phyloP scores from a whole-genome alignment of 2,329 filamentous ascomycete species.

The Aspergillus cejpii region DNA sequence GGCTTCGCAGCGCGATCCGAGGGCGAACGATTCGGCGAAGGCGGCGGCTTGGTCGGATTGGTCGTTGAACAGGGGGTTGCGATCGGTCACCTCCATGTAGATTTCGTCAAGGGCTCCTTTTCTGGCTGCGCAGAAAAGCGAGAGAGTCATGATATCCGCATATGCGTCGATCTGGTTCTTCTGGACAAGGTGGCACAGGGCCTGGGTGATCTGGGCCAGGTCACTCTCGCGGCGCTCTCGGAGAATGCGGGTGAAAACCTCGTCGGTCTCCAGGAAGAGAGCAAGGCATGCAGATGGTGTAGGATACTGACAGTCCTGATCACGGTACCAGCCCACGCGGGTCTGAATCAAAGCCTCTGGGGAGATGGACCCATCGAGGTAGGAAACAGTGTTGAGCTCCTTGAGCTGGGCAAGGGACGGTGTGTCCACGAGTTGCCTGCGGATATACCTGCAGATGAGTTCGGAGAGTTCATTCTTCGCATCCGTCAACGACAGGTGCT shows the following conservation, averaged over 20 bases:
- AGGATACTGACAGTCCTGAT: slow-evolving; percentile 35
- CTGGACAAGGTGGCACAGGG: slow-evolving; percentile 31
- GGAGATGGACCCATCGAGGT: slow-evolving; percentile 37
- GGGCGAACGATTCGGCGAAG: slow-evolving; percentile 57
- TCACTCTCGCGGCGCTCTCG: slow-evolving; percentile 26
- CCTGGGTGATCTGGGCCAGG: slow-evolving; percentile 35
- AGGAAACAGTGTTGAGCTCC: slow-evolving; percentile 35
- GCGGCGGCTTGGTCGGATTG: slow-evolving; percentile 58
- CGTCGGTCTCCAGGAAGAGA: slow-evolving; percentile 37
- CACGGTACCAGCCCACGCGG: slow-evolving; percentile 40
- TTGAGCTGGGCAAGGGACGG: slow-evolving; percentile 38
- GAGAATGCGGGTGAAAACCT: slow-evolving; percentile 24
- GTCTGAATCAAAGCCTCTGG: slow-evolving; percentile 33
- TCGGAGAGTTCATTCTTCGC: slow-evolving; percentile 23
- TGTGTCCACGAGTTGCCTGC: slow-evolving; percentile 32
- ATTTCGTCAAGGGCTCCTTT: slow-evolving; percentile 56
- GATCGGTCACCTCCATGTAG: slow-evolving; percentile 56
- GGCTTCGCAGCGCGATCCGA: slow-evolving; percentile 57
- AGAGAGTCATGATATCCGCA: slow-evolving; percentile 51
- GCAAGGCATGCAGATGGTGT: slow-evolving; percentile 27
- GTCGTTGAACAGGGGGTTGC: slow-evolving; percentile 55
- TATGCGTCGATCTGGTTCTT: slow-evolving; percentile 39
- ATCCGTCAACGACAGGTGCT: slow-evolving; percentile 31
- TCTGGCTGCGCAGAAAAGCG: slow-evolving; percentile 53
- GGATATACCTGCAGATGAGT: slow-evolving; percentile 29